These are phyloP conservation scores for Tanacetum coccineum DNA, from an alignment of 129 eudicot species.

Conservation along the genomic window DNA sequence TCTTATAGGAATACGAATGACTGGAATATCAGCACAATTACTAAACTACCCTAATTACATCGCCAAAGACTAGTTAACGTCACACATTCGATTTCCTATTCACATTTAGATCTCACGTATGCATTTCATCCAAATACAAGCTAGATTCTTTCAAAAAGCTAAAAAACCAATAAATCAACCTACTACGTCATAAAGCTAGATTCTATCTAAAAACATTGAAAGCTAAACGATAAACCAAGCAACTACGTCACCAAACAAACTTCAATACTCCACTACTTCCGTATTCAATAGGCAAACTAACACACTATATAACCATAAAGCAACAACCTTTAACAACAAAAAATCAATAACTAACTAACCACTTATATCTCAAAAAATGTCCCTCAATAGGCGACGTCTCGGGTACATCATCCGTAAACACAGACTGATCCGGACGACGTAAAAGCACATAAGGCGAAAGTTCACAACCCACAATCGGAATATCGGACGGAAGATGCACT, in stretches of 20 bases:
- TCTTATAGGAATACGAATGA: too few species aligned
- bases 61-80: neutral
- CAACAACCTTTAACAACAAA: neutral
- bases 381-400: slow-evolving; percentile 70
- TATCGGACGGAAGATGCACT: slow-evolving; percentile 81
- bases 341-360: slow-evolving; percentile 40
- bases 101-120: slow-evolving; percentile 5
- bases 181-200: too few species aligned
- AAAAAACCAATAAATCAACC: neutral
- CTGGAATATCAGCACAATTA: too few species aligned
- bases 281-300: neutral
- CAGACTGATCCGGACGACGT: slow-evolving; percentile 50
- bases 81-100: neutral
- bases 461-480: slow-evolving; percentile 81
- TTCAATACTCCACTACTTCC: too few species aligned
- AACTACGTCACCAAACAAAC: too few species aligned
- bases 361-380: slow-evolving; percentile 77
- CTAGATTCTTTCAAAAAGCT: neutral
- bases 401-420: slow-evolving; percentile 50
- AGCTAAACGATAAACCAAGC: too few species aligned
- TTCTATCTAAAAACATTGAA: too few species aligned
- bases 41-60: too few species aligned
- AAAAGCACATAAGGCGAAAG: slow-evolving; percentile 66
- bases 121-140: slow-evolving; percentile 11
- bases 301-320: neutral